phyloP scores from a whole-genome alignment of 257 asterid genomes.

The Oldenlandia corymbosa region DNA sequence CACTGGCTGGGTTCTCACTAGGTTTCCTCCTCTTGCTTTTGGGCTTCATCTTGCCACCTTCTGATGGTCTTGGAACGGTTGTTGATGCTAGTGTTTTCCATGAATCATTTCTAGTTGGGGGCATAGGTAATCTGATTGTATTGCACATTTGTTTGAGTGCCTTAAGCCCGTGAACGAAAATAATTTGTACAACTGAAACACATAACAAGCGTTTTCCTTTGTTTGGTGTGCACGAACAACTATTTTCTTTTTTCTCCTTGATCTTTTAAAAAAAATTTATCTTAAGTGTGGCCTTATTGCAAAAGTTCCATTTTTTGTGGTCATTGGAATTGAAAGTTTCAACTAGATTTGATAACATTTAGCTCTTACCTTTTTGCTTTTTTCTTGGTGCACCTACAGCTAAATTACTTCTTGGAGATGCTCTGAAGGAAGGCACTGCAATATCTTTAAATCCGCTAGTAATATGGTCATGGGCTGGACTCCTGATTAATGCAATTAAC shows the following conservation, averaged over 20 bases:
- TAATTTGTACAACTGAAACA: background rate
- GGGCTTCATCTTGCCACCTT: slow-evolving; percentile 86
- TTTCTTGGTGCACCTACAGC: slow-evolving; percentile 37
- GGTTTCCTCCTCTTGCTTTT: slow-evolving; percentile 66
- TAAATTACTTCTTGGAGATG: slow-evolving; percentile 86
- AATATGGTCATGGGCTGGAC: slow-evolving; percentile 95
- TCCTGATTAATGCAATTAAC: slow-evolving; percentile 83
- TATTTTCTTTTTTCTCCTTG: background rate
- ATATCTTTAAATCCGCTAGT: slow-evolving; percentile 82
- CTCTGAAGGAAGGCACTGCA: slow-evolving; percentile 78
- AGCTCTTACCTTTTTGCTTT: background rate
- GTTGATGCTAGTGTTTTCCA: slow-evolving; percentile 84
- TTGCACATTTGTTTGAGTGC: background rate
- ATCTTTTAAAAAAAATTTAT: no score
- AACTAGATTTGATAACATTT: background rate
- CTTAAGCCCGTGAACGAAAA: background rate
- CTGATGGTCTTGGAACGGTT: slow-evolving; percentile 73
- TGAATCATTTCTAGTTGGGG: slow-evolving; percentile 87
- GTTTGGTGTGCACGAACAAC: background rate
- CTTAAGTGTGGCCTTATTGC: background rate
- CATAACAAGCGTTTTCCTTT: no score
- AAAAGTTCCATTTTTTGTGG: background rate
- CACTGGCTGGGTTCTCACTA: slow-evolving; percentile 75
- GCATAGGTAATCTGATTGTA: slow-evolving; percentile 51
- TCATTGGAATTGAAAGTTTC: no score